These are phyloP conservation scores for Arthroderma sp. DNA, from an alignment of 2,329 filamentous ascomycete genomes.

Conservation along the genomic window DNA sequence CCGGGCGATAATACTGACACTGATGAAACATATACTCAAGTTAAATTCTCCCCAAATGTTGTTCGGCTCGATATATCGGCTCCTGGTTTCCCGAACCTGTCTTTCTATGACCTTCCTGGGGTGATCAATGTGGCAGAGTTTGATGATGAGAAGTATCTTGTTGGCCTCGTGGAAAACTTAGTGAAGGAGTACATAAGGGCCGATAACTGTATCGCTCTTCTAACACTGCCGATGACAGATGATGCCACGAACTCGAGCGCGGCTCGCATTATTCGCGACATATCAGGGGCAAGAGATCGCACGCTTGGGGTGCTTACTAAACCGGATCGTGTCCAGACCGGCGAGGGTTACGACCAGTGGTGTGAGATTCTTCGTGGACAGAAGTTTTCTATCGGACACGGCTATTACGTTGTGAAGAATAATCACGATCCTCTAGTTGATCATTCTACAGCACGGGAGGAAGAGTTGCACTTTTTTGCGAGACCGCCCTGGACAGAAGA, in stretches of 20 bases:
- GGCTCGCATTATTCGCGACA: conserved; percentile 47
- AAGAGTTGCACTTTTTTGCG: conserved; percentile 41
- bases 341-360: conserved; percentile 45
- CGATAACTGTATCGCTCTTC: conserved; percentile 59
- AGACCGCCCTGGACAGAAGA: conserved; percentile 33
- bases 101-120: conserved; percentile 76
- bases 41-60: conserved; percentile 71
- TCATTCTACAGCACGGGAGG: conserved; percentile 34
- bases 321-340: conserved; percentile 54
- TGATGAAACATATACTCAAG: conserved; percentile 25
- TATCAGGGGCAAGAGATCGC: conserved; percentile 40
- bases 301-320: conserved; percentile 74
- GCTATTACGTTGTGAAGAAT: conserved; percentile 63
- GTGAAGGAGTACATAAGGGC: conserved; percentile 57
- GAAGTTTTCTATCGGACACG: conserved; percentile 53
- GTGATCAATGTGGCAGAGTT: conserved; percentile 59
- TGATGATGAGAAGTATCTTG: conserved; percentile 53
- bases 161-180: conserved; percentile 58
- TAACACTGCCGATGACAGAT: conserved; percentile 63
- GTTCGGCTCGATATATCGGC: conserved; percentile 64
- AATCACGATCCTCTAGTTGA: conserved; percentile 32
- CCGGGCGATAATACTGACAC: conserved; percentile 34
- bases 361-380: conserved; percentile 48
- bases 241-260: conserved; percentile 66
- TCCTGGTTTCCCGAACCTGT: conserved; percentile 56